These are phyloP conservation scores for Butyriboletus appendiculatus DNA, from an alignment of 1,284 basidiomycete species.

Conservation along the genomic window DNA sequence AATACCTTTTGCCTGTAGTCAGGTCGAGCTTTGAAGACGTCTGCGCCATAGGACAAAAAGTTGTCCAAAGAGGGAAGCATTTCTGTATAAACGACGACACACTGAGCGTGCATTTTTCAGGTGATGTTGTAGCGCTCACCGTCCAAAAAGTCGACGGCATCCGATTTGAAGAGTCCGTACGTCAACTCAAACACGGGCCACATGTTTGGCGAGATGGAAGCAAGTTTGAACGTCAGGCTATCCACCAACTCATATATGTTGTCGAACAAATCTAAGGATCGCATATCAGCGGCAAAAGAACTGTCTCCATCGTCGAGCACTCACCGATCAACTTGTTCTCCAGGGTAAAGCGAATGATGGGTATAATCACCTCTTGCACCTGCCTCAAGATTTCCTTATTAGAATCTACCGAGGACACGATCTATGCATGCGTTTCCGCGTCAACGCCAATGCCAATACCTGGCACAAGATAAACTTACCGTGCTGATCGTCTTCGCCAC, in stretches of 20 bases:
- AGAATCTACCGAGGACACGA: constrained; percentile 72
- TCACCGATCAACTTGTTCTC: constrained; percentile 71
- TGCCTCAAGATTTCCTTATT: constrained; percentile 77
- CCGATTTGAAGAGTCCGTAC: constrained; percentile 82
- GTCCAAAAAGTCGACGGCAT: constrained; percentile 85
- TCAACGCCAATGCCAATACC: not conserved
- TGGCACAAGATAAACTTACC: constrained; percentile 40
- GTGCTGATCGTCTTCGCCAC: constrained; percentile 80
- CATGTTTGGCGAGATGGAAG: constrained; percentile 76
- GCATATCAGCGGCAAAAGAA: not conserved
- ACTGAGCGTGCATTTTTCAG: not conserved
- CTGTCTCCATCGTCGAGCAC: constrained; percentile 20
- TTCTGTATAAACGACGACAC: constrained; percentile 49
- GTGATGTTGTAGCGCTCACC: constrained; percentile 42
- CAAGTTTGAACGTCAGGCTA: constrained; percentile 81
- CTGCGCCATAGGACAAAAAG: constrained; percentile 84
- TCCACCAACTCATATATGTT: constrained; percentile 89
- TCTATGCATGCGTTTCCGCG: constrained; percentile 38
- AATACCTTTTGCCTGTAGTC: constrained; percentile 84
- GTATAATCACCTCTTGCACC: constrained; percentile 81
- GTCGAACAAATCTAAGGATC: constrained; percentile 74
- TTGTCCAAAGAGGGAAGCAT: constrained; percentile 92
- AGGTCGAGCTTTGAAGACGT: constrained; percentile 68
- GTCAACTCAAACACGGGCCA: constrained; percentile 88
- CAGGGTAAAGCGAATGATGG: constrained; percentile 76